phyloP scores from a whole-genome alignment of 805 yeast species.

The Grigorovia transvaalensis region DNA sequence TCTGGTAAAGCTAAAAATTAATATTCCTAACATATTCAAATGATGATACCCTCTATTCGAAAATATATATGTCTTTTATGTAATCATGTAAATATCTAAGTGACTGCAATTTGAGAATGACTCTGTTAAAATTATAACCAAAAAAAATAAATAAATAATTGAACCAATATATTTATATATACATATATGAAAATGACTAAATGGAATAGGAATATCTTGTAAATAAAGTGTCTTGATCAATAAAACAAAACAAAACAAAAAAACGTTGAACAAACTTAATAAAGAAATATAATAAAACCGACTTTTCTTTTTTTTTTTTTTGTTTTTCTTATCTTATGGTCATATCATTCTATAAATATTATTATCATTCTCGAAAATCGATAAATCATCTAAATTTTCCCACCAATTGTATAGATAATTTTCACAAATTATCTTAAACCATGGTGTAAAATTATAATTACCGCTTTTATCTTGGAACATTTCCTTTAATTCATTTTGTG shows the following conservation, averaged over 20 bases:
- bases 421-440: slow-evolving; percentile 95
- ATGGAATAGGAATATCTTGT: not conserved
- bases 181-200: too few species aligned
- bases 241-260: too few species aligned
- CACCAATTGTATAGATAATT: slow-evolving; percentile 91
- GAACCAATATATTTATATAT: not conserved
- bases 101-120: not conserved
- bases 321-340: not conserved
- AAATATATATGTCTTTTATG: not conserved
- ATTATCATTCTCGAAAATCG: slow-evolving; percentile 35
- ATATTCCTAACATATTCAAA: too few species aligned
- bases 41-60: too few species aligned
- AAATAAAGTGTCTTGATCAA: too few species aligned
- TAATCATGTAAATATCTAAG: slow-evolving; percentile 1
- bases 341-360: slow-evolving; percentile 28
- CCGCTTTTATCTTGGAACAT: slow-evolving; percentile 57
- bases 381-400: slow-evolving; percentile 56
- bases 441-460: slow-evolving; percentile 77
- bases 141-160: not conserved
- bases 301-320: too few species aligned
- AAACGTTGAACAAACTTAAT: too few species aligned
- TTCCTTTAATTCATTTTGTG: slow-evolving; percentile 48
- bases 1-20: slow-evolving; percentile 1
- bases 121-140: too few species aligned
- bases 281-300: too few species aligned